These are phyloP conservation scores for Escallonia rubra DNA, from an alignment of 129 eudicot species.

Conservation along the genomic window DNA sequence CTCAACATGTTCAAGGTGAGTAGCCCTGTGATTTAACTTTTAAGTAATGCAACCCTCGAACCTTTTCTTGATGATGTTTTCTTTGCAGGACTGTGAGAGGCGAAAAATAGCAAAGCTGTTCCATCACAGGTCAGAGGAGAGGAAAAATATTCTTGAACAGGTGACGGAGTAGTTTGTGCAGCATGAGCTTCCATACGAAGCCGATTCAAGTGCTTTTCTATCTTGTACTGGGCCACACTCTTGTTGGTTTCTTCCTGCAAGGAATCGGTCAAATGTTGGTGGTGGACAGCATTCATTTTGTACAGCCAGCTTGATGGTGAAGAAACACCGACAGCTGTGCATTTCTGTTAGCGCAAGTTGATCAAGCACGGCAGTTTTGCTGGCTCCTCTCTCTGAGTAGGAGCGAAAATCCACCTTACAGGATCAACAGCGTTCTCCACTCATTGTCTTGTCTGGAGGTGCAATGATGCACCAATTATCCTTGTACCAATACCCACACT, in stretches of 20 bases:
- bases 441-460: no score
- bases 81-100: constrained; percentile 90
- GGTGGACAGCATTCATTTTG: background rate
- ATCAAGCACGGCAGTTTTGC: constrained; percentile 1
- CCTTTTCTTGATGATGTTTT: background rate
- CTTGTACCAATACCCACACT: no score
- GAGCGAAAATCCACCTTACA: no score
- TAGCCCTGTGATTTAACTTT: background rate
- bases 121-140: constrained; percentile 88
- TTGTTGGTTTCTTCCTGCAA: background rate
- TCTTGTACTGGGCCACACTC: background rate
- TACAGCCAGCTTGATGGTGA: background rate
- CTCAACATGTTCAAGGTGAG: constrained; percentile 97
- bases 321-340: background rate
- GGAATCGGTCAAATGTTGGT: background rate
- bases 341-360: background rate
- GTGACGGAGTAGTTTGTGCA: constrained; percentile 39
- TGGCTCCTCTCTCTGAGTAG: background rate
- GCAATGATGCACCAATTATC: no score
- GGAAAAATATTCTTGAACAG: constrained; percentile 34
- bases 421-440: no score
- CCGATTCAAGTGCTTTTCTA: background rate
- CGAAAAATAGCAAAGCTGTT: constrained; percentile 83
- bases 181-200: constrained; percentile 3
- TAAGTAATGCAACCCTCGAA: no score